Conservation (phyloP, 805 yeast species). For the Suhomyces sp. region DNA sequence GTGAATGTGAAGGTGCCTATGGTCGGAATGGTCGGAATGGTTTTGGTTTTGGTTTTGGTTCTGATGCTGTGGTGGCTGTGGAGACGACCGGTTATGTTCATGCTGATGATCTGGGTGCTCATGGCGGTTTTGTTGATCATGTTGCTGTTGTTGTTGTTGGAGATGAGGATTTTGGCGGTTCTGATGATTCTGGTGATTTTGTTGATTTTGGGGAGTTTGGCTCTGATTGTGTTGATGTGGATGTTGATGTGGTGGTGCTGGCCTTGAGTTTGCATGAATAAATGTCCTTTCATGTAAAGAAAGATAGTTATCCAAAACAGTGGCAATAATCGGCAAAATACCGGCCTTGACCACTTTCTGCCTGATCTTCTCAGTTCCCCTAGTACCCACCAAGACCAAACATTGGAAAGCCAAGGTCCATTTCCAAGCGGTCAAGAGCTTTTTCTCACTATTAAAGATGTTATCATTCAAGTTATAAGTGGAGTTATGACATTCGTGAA, state of each 20-base stretch:
- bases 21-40: not conserved
- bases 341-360: constrained; percentile 90
- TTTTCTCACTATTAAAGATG: constrained; percentile 36
- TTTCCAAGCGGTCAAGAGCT: constrained; percentile 83
- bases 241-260: constrained; percentile 6
- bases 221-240: constrained; percentile 7
- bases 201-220: constrained; percentile 7
- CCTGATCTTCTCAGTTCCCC: constrained; percentile 86
- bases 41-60: not conserved
- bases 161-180: constrained; percentile 2
- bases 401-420: constrained; percentile 96
- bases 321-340: constrained; percentile 83
- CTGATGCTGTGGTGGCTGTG: not conserved
- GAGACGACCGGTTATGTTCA: not conserved
- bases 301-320: constrained; percentile 85
- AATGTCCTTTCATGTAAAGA: constrained; percentile 39
- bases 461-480: constrained; percentile 27
- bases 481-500: constrained; percentile 68
- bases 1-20: constrained; percentile 2
- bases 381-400: constrained; percentile 82
- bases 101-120: not conserved
- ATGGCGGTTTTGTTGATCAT: constrained; percentile 2
- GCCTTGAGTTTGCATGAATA: constrained; percentile 26
- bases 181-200: constrained; percentile 22
- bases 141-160: constrained; percentile 1